Evolutionary conservation across 768 basidiomycete genomes (phyloP).

Genomic region (Boletus pseudopeckii): DNA sequence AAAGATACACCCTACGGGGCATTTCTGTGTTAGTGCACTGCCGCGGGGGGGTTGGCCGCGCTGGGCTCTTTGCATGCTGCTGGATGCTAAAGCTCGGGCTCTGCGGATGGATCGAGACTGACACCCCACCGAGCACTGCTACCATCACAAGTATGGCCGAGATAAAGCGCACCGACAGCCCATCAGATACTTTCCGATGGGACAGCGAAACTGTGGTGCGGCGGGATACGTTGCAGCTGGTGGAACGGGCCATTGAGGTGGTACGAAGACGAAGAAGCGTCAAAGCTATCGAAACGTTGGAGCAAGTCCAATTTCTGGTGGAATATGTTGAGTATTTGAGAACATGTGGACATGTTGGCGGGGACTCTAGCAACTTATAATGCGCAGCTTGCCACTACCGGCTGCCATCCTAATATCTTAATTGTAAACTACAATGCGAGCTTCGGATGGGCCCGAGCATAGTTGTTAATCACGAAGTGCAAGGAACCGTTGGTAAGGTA

Average conservation of each 20-base stretch:
- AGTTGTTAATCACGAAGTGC: not conserved
- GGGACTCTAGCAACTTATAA: not conserved
- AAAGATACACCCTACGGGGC: conserved; percentile 70
- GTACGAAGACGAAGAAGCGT: conserved; percentile 73
- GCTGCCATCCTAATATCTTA: not conserved
- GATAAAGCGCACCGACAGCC: not conserved
- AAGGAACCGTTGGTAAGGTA: conserved; percentile 9
- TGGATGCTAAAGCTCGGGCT: conserved; percentile 92
- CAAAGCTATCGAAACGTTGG: conserved; percentile 92
- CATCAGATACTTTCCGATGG: conserved; percentile 11
- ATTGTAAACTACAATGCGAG: conserved; percentile 1
- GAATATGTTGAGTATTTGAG: conserved; percentile 69
- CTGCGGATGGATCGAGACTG: conserved; percentile 60
- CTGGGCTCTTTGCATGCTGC: conserved; percentile 87
- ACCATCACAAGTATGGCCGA: conserved; percentile 9
- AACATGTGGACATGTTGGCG: conserved; percentile 2
- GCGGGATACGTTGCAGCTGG: conserved; percentile 56
- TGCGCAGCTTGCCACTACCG: not conserved
- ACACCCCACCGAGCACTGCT: conserved; percentile 1
- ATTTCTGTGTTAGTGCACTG: conserved; percentile 81
- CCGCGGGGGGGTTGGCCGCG: conserved; percentile 90
- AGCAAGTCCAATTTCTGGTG: conserved; percentile 83
- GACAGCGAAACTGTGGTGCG: conserved; percentile 28
- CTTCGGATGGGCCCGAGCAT: not conserved
- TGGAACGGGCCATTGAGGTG: conserved; percentile 69